Base-by-base conservation (phyloP, 2,329 filamentous ascomycete species). In the Trichoderma koningii region DNA sequence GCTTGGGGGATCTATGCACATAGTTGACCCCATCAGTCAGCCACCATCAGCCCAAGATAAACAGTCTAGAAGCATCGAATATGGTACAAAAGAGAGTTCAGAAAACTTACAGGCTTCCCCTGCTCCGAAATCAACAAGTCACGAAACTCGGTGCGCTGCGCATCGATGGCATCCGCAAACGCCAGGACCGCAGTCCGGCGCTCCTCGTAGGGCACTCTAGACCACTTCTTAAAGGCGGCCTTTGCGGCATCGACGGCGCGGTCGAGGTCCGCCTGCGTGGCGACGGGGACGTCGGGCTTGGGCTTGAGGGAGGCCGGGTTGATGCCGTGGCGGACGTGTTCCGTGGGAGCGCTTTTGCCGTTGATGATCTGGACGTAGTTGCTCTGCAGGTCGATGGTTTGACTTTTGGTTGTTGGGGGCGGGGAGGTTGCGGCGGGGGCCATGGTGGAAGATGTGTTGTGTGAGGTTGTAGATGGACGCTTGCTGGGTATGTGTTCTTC, bases 241-340 rank as follows among this genome's bases (percentile, higher is more conserved):
- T 66, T 68, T 4, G 72, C 74, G 23, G 70, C 69, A 1, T 62
- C 62, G 14, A 76, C 74, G 12, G 74, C 74, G 3, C 53, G 64
- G 38, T 76, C 70, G 14, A 76, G 67, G 38, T 76, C 72, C 1
- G 70, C 69, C 19, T 67, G 55, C 0, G 69, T 69, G 0, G 73
- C 70, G 3, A 75, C 64, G 3, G 74, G 74, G 3, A 70, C 69
- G 4, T 74, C 73, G 67, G 70, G 72, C 2, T 78, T 71, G 10
- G 73, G 68, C 23, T 76, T 68, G 5, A 75, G 71, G 1, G 65
- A 78, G 63, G 68, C 74, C 45, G 70, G 76, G 69, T 73, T 74
- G 70, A 55, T 72, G 0, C 67, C 67, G 64, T 63, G 70, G 1
- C 69, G 68, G 0, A 66, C 73, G 6, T 66, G 44, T 0, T 63